Evolutionary conservation across 179 eudicot species (phyloP).

Genomic region (Amaranthus tricolor): DNA sequence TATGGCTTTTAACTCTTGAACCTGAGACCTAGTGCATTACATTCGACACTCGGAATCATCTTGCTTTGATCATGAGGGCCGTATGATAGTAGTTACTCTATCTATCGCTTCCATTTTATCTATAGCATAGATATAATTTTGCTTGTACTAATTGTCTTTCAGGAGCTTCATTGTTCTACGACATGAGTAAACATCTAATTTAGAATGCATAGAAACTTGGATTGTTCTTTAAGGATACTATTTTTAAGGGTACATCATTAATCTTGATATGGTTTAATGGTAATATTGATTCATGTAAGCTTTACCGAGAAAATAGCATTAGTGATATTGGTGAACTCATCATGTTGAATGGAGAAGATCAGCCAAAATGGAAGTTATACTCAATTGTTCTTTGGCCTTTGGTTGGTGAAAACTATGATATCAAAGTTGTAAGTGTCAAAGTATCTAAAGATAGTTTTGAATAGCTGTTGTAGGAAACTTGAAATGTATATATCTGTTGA

Average conservation of each 20-base stretch:
- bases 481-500: background rate
- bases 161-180: background rate
- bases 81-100: background rate
- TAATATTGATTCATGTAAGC: background rate
- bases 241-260: background rate
- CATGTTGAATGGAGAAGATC: background rate
- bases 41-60: too few species aligned
- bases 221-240: background rate
- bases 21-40: too few species aligned
- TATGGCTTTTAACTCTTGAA: too few species aligned
- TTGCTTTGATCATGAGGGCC: too few species aligned
- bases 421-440: background rate
- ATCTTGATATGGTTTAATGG: background rate
- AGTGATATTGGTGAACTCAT: background rate
- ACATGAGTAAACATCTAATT: background rate
- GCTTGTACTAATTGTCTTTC: background rate
- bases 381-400: background rate
- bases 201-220: too few species aligned
- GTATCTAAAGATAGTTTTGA: background rate
- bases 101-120: background rate
- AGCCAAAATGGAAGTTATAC: background rate
- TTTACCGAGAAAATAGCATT: background rate
- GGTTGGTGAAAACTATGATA: background rate
- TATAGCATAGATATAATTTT: background rate
- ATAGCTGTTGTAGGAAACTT: background rate